Percentiles rank a stretch among this genome's conserved stretches.
Evolutionary conservation across 2,329 filamentous ascomycete genomes (phyloP).

Genomic region (Phaeosphaeria sp.): DNA sequence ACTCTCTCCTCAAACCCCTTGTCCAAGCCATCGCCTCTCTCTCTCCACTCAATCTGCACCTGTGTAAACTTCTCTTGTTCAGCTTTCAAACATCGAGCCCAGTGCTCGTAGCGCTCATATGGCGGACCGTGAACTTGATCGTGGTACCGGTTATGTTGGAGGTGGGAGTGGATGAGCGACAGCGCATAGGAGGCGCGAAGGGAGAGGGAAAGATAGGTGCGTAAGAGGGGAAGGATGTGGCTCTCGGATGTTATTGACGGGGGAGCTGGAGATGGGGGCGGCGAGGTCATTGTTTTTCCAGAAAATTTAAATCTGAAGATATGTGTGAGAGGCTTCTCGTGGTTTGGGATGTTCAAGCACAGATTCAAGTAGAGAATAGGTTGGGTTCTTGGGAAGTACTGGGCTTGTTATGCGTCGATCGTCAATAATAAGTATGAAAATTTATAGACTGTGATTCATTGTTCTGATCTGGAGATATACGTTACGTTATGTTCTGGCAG

Average conservation of each 20-base stretch:
- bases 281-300: not conserved
- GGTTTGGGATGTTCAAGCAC: too few relatives aligned
- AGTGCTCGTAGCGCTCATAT: conserved; percentile 1
- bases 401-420: too few relatives aligned
- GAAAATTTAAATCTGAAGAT: too few relatives aligned
- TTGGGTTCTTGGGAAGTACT: too few relatives aligned
- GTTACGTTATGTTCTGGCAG: not conserved
- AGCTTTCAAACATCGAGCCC: not conserved
- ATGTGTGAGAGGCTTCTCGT: too few relatives aligned
- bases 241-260: not conserved
- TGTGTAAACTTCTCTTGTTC: not conserved
- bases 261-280: not conserved
- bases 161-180: not conserved
- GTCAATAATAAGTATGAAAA: too few relatives aligned
- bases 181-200: conserved; percentile 3
- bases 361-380: too few relatives aligned
- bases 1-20: not conserved
- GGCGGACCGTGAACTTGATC: conserved; percentile 1
- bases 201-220: not conserved
- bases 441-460: too few relatives aligned
- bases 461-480: not conserved
- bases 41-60: not conserved
- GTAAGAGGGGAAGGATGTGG: conserved; percentile 1
- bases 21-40: not conserved
- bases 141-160: conserved; percentile 5